Base-by-base conservation (phyloP, 208 protist species). In the Trichomonas gallinae region DNA sequence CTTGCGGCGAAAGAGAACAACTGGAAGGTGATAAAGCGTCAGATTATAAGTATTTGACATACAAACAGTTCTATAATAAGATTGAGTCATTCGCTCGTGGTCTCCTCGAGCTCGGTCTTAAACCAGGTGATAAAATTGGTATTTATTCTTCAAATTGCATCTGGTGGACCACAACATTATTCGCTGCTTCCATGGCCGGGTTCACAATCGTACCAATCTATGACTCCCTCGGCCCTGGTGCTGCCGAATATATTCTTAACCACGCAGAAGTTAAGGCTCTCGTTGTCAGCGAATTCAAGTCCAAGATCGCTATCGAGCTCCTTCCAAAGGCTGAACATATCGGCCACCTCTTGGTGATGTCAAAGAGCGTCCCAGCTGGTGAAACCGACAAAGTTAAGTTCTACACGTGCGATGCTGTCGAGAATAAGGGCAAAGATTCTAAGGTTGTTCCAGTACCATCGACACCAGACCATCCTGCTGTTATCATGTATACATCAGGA, bases 401-500 rank as follows among this genome's bases (percentile, higher is more conserved):
- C 38, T 8, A n/a, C 17, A 89, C 83, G 23, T 46, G 31, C 40
- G 0, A 89, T 44, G 38, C 45, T 31, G 83, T 89, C 15, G 15
- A n/a, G 10, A 40, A 48, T 21, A 4, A 17, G 10, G 83, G 83
- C 10, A 46, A 44, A 15, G 38, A 42, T 17, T 46, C 34, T 0
- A 40, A 89, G 0, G 10, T 13, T 8, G 13, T 8, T 36, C 0
- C 44, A 11, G 21, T 34, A 38, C 40, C 13, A 48, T 49, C 93
- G 13, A 34, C 81, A 23, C 63, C 96, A 49, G 72, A 96, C 34
- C 31, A 44, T 34, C 1, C 38, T n/a, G 93, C 93, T 21, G 26
- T 96, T 4, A 82, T 96, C 34, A 83, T 63, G 51, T 96, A 96
- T 21, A 96, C 93, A 34, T 83, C 51, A 34, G 93, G 93, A 11